Evolutionary conservation across 2,329 filamentous ascomycete genomes (phyloP), one percentile per base, ranked within the genome.

Genomic region (Aspergillus carbonarius): DNA sequence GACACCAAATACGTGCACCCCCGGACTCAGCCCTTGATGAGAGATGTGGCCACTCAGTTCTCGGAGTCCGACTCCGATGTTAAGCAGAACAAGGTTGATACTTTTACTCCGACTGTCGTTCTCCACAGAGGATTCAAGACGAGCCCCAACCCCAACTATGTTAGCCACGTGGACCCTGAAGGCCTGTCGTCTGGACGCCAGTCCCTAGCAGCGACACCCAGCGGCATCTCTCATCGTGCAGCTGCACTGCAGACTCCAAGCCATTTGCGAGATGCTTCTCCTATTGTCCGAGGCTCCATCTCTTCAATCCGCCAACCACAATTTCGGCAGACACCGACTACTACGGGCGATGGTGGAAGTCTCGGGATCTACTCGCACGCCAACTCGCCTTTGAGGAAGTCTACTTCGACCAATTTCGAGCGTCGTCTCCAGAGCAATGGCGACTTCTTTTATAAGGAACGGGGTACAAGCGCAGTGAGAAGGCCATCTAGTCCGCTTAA

Each of bases 1-100:
- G 92, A 98, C 72, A 91, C 87, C 66, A 99, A 99, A 78, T 97
- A 89, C 70, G 95, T 99, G 1, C 92, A 96, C 69, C 95, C 95
- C 2, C 84, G 88, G 10, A 85, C 96, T n/a, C 90, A 96, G 66
- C 90, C 89, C 7, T 81, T 90, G 5, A 90, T 96, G 64, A 81
- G 88, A 64, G 85, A 89, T 68, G 92, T 93, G 1, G 90, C 86
- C 5, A 95, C 90, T 0, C 93, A 98, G 73, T 88, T 89, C 59
- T 86, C 85, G 0, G 72, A 76, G 62, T 68, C 78, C 20, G 74
- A 71, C 54, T 75, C 75, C 15, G 76, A 79, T 40, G 72, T 77
- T 17, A 76, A 79, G 32, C 71, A 74, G 60, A 79, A 81, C 68
- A 83, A 83, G 61, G 83, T 90, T 18, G 84, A 88, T 42, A 82